Conservation (phyloP, 192 early-diverging fungal species). For the Coemansia sp. region DNA sequence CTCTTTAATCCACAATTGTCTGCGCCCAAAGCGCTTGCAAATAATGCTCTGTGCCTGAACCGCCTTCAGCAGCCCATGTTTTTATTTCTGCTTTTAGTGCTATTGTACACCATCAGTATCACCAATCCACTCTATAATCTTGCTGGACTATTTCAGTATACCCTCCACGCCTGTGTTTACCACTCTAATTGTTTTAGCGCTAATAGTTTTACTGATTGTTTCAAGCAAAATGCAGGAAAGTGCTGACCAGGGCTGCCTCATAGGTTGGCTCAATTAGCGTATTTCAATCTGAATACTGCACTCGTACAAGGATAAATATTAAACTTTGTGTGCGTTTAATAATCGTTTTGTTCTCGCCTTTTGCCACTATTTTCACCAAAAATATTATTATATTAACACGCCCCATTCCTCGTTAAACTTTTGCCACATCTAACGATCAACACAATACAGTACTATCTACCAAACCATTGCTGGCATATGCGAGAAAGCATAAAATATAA, state of each 20-base stretch:
- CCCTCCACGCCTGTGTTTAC: conserved; percentile 1
- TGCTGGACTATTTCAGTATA: background rate
- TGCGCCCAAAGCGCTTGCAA: background rate
- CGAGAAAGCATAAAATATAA: too few species aligned
- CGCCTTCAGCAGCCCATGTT: conserved; percentile 2
- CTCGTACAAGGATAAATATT: background rate
- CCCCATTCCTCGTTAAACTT: background rate
- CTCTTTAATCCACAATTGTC: background rate
- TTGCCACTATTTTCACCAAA: conserved; percentile 1
- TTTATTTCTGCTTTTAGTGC: conserved; percentile 1
- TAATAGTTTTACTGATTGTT: background rate
- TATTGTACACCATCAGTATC: background rate
- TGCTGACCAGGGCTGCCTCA: background rate
- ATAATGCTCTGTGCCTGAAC: background rate
- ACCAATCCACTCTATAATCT: background rate
- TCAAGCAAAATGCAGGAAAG: background rate
- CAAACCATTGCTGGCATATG: too few species aligned
- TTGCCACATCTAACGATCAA: background rate
- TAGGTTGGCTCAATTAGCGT: background rate
- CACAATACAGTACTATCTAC: too few species aligned
- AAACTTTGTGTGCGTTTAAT: background rate
- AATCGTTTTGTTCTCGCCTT: background rate
- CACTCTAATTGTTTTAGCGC: background rate
- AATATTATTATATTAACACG: background rate
- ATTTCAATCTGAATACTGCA: background rate